phyloP scores from a whole-genome alignment of 768 basidiomycete genomes.

The Sarcomyxa edulis region DNA sequence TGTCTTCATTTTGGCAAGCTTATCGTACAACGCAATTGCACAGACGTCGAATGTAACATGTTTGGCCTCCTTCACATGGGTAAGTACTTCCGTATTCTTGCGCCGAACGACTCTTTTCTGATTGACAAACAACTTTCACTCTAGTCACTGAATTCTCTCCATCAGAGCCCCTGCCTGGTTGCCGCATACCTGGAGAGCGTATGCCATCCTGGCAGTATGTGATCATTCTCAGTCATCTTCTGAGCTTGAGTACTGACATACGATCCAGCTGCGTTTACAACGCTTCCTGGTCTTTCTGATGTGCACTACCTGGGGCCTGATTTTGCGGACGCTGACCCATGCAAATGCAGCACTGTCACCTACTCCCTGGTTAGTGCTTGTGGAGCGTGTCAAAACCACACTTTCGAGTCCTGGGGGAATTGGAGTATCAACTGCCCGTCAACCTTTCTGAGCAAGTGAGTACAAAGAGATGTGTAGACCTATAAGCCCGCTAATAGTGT shows the following conservation, averaged over 20 bases:
- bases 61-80: conserved; percentile 37
- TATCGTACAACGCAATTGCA: conserved; percentile 14
- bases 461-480: background rate
- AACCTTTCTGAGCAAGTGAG: conserved; percentile 11
- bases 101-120: conserved; percentile 1
- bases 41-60: conserved; percentile 36
- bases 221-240: background rate
- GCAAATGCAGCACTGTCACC: conserved; percentile 39
- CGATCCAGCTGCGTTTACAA: conserved; percentile 19
- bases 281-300: conserved; percentile 17
- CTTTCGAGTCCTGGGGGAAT: conserved; percentile 15
- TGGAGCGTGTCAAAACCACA: conserved; percentile 33
- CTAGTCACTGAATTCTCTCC: conserved; percentile 39
- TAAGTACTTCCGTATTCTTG: conserved; percentile 10
- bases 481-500: background rate
- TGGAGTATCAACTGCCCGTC: conserved; percentile 16
- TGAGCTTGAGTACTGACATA: background rate
- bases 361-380: conserved; percentile 40
- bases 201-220: conserved; percentile 24
- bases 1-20: conserved; percentile 14
- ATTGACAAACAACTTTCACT: too few species aligned
- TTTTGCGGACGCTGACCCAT: conserved; percentile 19
- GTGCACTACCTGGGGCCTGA: conserved; percentile 21
- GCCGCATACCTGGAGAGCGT: conserved; percentile 26
- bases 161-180: conserved; percentile 32